phyloP scores from a whole-genome alignment of 2,329 filamentous ascomycete genomes.

The Cladophialophora psammophila region DNA sequence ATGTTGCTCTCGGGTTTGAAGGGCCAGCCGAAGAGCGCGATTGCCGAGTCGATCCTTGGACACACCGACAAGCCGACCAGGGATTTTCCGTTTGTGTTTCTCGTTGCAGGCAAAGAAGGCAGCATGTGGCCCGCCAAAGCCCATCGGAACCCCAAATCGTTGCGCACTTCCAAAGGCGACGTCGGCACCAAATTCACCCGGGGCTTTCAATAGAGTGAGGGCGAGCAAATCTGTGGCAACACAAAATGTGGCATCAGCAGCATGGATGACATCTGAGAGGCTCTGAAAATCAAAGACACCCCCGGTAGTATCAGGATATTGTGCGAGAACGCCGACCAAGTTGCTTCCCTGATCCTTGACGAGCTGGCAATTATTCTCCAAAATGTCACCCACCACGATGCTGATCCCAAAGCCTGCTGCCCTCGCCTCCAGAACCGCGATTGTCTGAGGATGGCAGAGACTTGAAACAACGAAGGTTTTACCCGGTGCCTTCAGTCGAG shows the following conservation, averaged over 20 bases:
- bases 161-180: constrained; percentile 94
- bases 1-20: constrained; percentile 95
- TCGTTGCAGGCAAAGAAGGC: constrained; percentile 94
- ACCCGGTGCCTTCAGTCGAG: constrained; percentile 74
- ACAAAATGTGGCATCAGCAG: constrained; percentile 78
- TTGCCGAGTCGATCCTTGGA: constrained; percentile 89
- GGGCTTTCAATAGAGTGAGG: constrained; percentile 84
- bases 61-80: constrained; percentile 85
- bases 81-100: constrained; percentile 92
- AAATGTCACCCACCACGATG: constrained; percentile 75
- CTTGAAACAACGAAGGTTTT: constrained; percentile 87
- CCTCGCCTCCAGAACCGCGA: constrained; percentile 81
- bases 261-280: constrained; percentile 79
- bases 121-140: constrained; percentile 92
- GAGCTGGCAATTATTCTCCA: constrained; percentile 67
- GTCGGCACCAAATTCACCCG: constrained; percentile 93
- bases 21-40: constrained; percentile 79
- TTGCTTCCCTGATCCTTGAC: constrained; percentile 80
- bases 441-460: constrained; percentile 82
- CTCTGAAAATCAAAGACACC: constrained; percentile 76
- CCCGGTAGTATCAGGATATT: constrained; percentile 91
- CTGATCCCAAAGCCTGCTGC: constrained; percentile 91
- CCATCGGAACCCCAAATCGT: constrained; percentile 88
- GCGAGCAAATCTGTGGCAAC: constrained; percentile 90
- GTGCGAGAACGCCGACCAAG: constrained; percentile 87